These are phyloP conservation scores for Boletus subluridellus DNA, from an alignment of 1,284 basidiomycete species.

Conservation along the genomic window DNA sequence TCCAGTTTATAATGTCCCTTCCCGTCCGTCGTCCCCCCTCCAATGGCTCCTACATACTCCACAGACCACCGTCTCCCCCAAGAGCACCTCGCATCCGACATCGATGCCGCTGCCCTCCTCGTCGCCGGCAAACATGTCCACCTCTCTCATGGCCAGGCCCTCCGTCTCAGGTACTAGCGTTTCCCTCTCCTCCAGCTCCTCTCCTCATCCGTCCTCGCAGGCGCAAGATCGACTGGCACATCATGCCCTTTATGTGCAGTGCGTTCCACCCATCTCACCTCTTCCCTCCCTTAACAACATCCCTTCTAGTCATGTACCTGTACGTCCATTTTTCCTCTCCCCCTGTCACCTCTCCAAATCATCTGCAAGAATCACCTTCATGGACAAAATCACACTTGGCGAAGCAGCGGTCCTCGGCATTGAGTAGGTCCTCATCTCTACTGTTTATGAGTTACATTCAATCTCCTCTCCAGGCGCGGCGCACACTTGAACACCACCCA, in stretches of 20 bases:
- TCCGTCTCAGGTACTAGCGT: constrained; percentile 27
- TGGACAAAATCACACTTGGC: constrained; percentile 75
- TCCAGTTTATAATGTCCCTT: not conserved
- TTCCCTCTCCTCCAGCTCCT: not conserved
- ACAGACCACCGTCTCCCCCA: constrained; percentile 3
- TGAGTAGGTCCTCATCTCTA: constrained; percentile 38
- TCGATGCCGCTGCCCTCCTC: constrained; percentile 34
- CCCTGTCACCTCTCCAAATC: constrained; percentile 27
- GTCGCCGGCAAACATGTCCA: constrained; percentile 14
- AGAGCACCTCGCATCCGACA: constrained; percentile 5
- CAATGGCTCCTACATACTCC: constrained; percentile 17
- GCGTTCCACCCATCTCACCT: constrained; percentile 31
- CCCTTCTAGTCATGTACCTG: constrained; percentile 50
- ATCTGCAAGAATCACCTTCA: constrained; percentile 51
- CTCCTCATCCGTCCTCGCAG: constrained; percentile 33
- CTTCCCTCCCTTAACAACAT: not conserved
- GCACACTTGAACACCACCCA: constrained; percentile 47
- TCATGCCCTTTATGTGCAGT: constrained; percentile 79
- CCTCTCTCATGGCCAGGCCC: constrained; percentile 14
- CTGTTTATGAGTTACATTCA: constrained; percentile 23
- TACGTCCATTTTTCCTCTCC: constrained; percentile 29
- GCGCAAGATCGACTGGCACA: constrained; percentile 66
- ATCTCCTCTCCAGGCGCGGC: constrained; percentile 30
- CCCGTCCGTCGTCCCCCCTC: too few relatives aligned
- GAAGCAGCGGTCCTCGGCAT: constrained; percentile 70